A percentile compares a stretch with the other conserved stretches of the same genome.
phyloP scores from a whole-genome alignment of 2,329 filamentous ascomycete species.

The Chaetomiaceae sp. region DNA sequence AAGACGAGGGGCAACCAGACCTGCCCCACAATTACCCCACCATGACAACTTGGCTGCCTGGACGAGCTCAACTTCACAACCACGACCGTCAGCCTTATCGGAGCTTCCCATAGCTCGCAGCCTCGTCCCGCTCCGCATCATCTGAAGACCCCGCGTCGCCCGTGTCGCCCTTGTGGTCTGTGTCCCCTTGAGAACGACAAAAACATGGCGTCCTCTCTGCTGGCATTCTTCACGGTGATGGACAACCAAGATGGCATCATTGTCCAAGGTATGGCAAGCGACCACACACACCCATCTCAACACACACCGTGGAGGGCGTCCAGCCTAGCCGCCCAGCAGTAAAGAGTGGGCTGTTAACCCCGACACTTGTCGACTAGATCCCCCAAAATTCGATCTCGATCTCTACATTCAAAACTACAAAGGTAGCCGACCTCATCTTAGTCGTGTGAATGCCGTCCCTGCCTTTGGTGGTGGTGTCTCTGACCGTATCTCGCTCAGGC shows the following conservation, averaged over 20 bases:
- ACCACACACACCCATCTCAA: no score
- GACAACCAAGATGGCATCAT: constrained; percentile 42
- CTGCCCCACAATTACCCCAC: constrained; percentile 9
- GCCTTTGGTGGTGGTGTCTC: no score
- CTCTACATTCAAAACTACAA: constrained; percentile 85
- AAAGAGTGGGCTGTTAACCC: not conserved
- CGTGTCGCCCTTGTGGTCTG: no score
- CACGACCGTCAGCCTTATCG: constrained; percentile 8
- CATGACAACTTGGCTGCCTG: constrained; percentile 8
- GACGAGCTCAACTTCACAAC: not conserved
- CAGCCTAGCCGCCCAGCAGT: not conserved
- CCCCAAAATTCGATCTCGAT: constrained; percentile 86
- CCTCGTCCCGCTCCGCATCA: constrained; percentile 2
- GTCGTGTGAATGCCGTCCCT: no score
- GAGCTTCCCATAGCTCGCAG: constrained; percentile 8
- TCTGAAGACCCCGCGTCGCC: not conserved
- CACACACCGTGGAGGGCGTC: no score
- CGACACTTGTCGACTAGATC: constrained; percentile 43
- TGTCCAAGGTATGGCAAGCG: constrained; percentile 46
- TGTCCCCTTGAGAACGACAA: not conserved
- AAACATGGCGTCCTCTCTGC: constrained; percentile 38
- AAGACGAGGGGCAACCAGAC: not conserved
- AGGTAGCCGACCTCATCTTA: constrained; percentile 58
- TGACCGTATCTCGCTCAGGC: constrained; percentile 44
- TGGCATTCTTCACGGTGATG: constrained; percentile 44